Percentiles rank a stretch among this genome's conserved stretches.
Evolutionary conservation across 306 rosid genomes (phyloP).

Genomic region (Elaeagnus macrophylla): DNA sequence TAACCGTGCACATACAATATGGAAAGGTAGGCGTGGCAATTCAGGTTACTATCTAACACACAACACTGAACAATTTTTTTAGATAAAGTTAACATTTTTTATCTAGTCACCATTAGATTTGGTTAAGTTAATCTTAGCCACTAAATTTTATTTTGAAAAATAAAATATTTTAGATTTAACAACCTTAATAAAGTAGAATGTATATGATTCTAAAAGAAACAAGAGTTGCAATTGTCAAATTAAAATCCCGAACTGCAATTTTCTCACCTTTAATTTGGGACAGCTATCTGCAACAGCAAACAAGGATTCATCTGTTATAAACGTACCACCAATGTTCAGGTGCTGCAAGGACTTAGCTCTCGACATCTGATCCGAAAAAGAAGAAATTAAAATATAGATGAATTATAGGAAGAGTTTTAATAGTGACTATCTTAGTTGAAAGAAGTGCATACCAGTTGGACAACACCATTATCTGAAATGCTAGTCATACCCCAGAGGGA

Average conservation of each 20-base stretch:
- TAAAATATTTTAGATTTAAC: no score
- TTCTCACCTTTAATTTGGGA: conserved; percentile 60
- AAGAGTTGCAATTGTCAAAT: not conserved
- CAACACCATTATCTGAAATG: conserved; percentile 81
- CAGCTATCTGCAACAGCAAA: conserved; percentile 59
- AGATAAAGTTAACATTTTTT: no score
- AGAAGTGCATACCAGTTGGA: conserved; percentile 52
- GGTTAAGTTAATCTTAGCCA: no score
- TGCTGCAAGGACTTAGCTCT: conserved; percentile 58
- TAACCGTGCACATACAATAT: no score
- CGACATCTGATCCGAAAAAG: conserved; percentile 44
- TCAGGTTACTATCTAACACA: no score
- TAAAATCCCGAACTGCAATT: conserved; percentile 1
- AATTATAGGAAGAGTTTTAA: not conserved
- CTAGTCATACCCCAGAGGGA: conserved; percentile 93
- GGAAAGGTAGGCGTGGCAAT: no score
- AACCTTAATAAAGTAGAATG: no score
- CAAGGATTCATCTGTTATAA: conserved; percentile 79
- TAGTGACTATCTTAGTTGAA: not conserved
- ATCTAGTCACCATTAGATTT: no score
- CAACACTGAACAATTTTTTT: no score
- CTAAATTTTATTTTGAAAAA: no score
- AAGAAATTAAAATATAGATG: conserved; percentile 9
- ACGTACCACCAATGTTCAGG: conserved; percentile 87
- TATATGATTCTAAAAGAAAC: not conserved